These are phyloP conservation scores for Gossypium bickii DNA, from an alignment of 345 rosid genomes.

Conservation along the genomic window DNA sequence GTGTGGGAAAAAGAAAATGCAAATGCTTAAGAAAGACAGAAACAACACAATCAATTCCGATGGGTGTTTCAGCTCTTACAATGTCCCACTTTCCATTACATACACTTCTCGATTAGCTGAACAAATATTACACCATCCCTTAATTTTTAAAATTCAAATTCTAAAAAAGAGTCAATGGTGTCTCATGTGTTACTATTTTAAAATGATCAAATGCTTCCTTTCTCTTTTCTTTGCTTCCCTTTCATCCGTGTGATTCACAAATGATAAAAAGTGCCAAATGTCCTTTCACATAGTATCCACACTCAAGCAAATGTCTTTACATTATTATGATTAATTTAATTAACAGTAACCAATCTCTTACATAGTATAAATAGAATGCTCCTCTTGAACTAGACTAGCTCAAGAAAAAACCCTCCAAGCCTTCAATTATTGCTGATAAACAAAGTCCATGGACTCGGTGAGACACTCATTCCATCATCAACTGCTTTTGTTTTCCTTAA, in stretches of 20 bases:
- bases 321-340: not conserved
- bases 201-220: not conserved
- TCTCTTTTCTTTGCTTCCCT: not conserved
- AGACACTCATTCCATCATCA: constrained; percentile 4
- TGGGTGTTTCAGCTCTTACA: not conserved
- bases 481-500: not conserved
- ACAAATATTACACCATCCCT: not conserved
- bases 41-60: not conserved
- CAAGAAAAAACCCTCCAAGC: not conserved
- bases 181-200: not conserved
- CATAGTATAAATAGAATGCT: constrained; percentile 9
- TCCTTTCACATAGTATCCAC: not conserved
- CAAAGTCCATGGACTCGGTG: not conserved
- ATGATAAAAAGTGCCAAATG: not conserved
- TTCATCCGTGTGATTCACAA: not conserved
- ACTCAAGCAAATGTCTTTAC: not conserved
- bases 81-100: not conserved
- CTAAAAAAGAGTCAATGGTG: not conserved
- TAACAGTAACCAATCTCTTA: constrained; percentile 2
- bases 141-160: not conserved
- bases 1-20: not conserved
- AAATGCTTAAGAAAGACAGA: not conserved
- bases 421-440: not conserved
- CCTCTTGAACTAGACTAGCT: constrained; percentile 9
- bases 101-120: not conserved